Percentiles rank a stretch among this genome's conserved stretches.
Conservation (phyloP, 2,329 filamentous ascomycete genomes). For the Alternaria ventricosa region DNA sequence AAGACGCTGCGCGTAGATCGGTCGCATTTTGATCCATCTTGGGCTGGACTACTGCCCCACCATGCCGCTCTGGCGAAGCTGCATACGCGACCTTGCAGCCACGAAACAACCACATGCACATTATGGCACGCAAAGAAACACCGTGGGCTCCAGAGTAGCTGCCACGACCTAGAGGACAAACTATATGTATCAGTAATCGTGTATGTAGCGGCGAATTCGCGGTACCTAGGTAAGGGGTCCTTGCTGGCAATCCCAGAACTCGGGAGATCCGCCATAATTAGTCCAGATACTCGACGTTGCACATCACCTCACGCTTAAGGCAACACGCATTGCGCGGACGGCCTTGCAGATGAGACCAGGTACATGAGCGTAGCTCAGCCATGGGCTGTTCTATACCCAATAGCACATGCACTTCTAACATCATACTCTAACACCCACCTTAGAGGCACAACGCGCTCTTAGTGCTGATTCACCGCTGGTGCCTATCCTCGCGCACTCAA, state of each 20-base stretch:
- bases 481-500: slow-evolving; percentile 12
- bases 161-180: slow-evolving; percentile 1
- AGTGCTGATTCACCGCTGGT: slow-evolving; percentile 12
- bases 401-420: slow-evolving; percentile 3
- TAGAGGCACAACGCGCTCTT: slow-evolving; percentile 4
- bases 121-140: background rate
- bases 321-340: slow-evolving; percentile 26
- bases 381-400: slow-evolving; percentile 10
- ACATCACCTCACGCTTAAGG: slow-evolving; percentile 24
- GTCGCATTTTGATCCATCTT: slow-evolving; percentile 10
- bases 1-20: slow-evolving; percentile 15
- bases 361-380: slow-evolving; percentile 20
- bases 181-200: slow-evolving; percentile 16
- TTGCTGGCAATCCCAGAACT: slow-evolving; percentile 8
- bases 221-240: background rate
- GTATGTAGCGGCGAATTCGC: slow-evolving; percentile 7
- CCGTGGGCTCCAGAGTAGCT: background rate
- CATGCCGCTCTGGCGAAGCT: background rate
- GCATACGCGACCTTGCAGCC: slow-evolving; percentile 1
- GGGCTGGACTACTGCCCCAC: slow-evolving; percentile 6
- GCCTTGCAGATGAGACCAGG: slow-evolving; percentile 21
- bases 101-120: background rate
- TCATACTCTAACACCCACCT: background rate
- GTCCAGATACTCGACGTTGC: slow-evolving; percentile 29
- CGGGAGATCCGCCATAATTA: slow-evolving; percentile 36